Conservation (phyloP, 208 protist species). For the Acanthamoeba sp. region DNA sequence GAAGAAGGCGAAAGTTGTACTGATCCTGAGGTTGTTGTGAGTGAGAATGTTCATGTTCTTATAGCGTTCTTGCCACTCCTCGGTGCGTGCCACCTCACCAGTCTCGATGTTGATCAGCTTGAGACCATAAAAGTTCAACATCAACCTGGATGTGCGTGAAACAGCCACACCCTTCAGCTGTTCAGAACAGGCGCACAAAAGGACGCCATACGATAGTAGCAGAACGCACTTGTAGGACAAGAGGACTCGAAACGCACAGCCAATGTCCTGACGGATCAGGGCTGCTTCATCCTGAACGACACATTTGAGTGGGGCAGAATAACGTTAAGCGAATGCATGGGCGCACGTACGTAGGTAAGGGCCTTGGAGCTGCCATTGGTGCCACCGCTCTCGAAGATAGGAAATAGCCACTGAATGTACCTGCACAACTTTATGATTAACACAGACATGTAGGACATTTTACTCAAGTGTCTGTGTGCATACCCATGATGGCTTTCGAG, state of each 20-base stretch:
- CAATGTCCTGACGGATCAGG: not conserved
- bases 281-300: conserved; percentile 25
- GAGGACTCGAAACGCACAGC: not conserved
- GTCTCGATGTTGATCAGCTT: conserved; percentile 11
- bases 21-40: conserved; percentile 61
- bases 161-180: no score
- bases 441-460: no score
- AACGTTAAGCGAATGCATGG: not conserved
- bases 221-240: conserved; percentile 38
- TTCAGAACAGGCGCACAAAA: no score
- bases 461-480: not conserved
- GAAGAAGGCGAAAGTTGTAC: not conserved
- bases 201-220: no score
- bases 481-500: conserved; percentile 59
- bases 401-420: conserved; percentile 73
- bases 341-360: not conserved
- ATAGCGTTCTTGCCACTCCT: conserved; percentile 62
- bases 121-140: conserved; percentile 57
- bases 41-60: conserved; percentile 34
- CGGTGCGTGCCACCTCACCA: conserved; percentile 1
- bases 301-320: not conserved
- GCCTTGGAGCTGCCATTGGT: conserved; percentile 12
- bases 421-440: no score
- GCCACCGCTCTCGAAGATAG: conserved; percentile 35
- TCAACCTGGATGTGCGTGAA: conserved; percentile 25